phyloP scores from a whole-genome alignment of 192 early-diverging fungal species.

The Gryganskiella cystojenkinii region DNA sequence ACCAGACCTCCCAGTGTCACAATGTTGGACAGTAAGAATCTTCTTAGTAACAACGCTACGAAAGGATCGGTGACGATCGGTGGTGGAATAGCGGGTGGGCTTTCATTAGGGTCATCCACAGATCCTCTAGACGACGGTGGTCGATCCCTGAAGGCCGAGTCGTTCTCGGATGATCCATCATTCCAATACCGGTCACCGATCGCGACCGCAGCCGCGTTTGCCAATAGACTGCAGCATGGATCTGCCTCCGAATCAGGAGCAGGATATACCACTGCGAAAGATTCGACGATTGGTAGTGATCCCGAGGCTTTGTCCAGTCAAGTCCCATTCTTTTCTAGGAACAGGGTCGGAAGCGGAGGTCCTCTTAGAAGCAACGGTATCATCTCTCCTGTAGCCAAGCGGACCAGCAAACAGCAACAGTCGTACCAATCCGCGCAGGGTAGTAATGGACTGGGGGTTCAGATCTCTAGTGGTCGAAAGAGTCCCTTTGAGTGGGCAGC shows the following conservation, averaged over 20 bases:
- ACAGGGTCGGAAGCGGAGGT: not conserved
- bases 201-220: not conserved
- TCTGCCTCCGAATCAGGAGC: not conserved
- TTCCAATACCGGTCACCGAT: conserved; percentile 33
- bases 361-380: no score
- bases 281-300: not conserved
- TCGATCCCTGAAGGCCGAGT: conserved; percentile 23
- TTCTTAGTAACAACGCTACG: not conserved
- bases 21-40: not conserved
- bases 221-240: conserved; percentile 1
- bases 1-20: not conserved
- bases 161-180: conserved; percentile 37
- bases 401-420: not conserved
- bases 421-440: not conserved
- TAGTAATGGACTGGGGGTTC: not conserved
- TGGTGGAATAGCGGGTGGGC: not conserved
- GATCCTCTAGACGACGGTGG: conserved; percentile 16
- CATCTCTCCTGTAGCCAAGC: not conserved
- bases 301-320: not conserved
- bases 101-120: not conserved
- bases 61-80: not conserved
- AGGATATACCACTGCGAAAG: not conserved
- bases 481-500: conserved; percentile 52
- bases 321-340: no score
- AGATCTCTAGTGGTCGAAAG: conserved; percentile 26